Conservation (phyloP, 176 grass and related monocot genomes). For the Zoysia japonica region DNA sequence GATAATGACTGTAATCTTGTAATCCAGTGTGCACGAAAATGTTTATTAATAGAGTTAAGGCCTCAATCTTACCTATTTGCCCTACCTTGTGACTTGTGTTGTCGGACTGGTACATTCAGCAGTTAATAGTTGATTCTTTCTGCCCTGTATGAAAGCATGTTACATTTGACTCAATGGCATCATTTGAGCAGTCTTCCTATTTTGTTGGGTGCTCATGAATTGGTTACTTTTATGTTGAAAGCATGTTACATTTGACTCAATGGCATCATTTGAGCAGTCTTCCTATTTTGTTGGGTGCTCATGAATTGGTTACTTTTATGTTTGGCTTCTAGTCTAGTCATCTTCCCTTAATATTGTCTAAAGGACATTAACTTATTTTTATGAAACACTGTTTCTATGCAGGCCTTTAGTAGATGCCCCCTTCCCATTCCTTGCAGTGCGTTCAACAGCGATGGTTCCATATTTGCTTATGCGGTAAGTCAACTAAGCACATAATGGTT, state of each 20-base stretch:
- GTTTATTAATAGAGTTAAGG: not conserved
- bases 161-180: slow-evolving; percentile 13
- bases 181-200: not conserved
- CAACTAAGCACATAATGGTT: slow-evolving; percentile 3
- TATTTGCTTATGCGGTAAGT: slow-evolving; percentile 95
- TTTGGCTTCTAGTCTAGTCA: not conserved
- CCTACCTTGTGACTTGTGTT: not conserved
- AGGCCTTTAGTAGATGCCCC: slow-evolving; percentile 82
- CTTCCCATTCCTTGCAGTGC: slow-evolving; percentile 87
- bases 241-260: not conserved
- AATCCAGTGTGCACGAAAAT: not conserved
- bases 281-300: slow-evolving; percentile 14
- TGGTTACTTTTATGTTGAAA: not conserved
- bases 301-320: not conserved
- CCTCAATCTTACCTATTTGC: not conserved
- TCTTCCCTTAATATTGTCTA: not conserved
- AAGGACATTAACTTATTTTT: slow-evolving; percentile 30
- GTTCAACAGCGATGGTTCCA: slow-evolving; percentile 93
- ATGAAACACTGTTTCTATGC: not conserved
- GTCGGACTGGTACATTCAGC: not conserved
- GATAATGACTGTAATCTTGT: not conserved
- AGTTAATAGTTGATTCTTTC: not conserved
- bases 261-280: not conserved
- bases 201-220: not conserved
- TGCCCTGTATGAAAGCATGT: not conserved